These are phyloP conservation scores for Arabidopsis lyrata DNA, from an alignment of 441 rosid species.

Conservation along the genomic window DNA sequence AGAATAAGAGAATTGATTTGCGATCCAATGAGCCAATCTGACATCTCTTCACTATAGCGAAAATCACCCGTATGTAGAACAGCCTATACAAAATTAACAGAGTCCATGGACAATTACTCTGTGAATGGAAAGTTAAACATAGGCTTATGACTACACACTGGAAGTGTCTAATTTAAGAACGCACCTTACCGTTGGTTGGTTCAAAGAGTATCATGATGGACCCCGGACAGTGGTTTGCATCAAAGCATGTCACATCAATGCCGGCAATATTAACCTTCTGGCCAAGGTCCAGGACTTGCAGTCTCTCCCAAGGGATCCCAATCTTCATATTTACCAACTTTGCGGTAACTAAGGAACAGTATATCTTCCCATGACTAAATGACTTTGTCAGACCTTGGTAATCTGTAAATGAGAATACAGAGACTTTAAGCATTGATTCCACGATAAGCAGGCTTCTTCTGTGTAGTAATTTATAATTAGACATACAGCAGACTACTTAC, in stretches of 20 bases:
- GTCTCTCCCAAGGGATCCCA: constrained; percentile 85
- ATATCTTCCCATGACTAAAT: constrained; percentile 87
- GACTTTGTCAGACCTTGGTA: constrained; percentile 95
- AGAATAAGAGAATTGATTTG: constrained; percentile 81
- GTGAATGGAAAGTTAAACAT: background rate
- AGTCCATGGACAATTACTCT: background rate
- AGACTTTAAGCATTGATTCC: constrained; percentile 14
- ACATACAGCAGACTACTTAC: constrained; percentile 62
- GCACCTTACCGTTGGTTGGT: constrained; percentile 91
- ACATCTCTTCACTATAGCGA: constrained; percentile 76
- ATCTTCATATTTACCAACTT: constrained; percentile 85
- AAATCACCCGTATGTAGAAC: constrained; percentile 96
- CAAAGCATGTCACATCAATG: constrained; percentile 77
- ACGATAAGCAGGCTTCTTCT: constrained; percentile 12
- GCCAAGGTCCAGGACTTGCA: constrained; percentile 76
- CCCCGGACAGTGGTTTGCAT: constrained; percentile 98
- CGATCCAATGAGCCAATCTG: constrained; percentile 49
- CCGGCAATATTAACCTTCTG: constrained; percentile 73
- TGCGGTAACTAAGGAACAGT: constrained; percentile 89
- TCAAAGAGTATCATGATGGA: constrained; percentile 85
- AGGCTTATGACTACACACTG: background rate
- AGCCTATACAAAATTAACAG: constrained; percentile 52
- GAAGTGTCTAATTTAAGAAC: constrained; percentile 36
- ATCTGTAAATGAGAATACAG: constrained; percentile 59
- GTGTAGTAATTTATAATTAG: constrained; percentile 7